Conservation (phyloP, 768 basidiomycete genomes). For the Russula griseocarnosa region DNA sequence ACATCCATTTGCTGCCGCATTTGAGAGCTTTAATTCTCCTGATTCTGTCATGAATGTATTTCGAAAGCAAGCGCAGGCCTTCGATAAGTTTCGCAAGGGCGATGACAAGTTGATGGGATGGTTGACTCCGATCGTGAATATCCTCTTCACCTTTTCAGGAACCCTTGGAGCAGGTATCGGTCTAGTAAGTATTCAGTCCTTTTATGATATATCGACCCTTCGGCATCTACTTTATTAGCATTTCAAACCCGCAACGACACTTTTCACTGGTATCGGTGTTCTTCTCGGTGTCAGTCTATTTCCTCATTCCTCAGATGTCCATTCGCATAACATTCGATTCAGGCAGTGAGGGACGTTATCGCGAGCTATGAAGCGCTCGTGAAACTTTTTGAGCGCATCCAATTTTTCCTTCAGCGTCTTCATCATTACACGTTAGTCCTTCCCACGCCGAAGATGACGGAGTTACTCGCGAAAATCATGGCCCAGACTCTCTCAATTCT, state of each 20-base stretch:
- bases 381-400: constrained; percentile 7
- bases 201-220: background rate
- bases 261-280: constrained; percentile 3
- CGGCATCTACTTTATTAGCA: background rate
- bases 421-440: background rate
- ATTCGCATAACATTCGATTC: background rate
- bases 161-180: background rate
- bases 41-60: no score
- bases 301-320: background rate
- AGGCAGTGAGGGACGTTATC: background rate
- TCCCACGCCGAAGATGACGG: background rate
- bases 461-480: constrained; percentile 5
- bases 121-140: background rate
- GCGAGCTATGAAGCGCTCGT: constrained; percentile 4
- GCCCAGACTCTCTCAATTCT: background rate
- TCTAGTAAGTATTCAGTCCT: background rate
- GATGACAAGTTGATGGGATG: no score
- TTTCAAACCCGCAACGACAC: background rate
- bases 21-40: no score
- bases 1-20: no score
- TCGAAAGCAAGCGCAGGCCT: no score
- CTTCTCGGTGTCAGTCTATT: background rate
- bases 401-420: constrained; percentile 11
- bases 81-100: no score
- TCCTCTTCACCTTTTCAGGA: background rate